Conservation (phyloP, 768 basidiomycete genomes). For the Calocybe cyanea region DNA sequence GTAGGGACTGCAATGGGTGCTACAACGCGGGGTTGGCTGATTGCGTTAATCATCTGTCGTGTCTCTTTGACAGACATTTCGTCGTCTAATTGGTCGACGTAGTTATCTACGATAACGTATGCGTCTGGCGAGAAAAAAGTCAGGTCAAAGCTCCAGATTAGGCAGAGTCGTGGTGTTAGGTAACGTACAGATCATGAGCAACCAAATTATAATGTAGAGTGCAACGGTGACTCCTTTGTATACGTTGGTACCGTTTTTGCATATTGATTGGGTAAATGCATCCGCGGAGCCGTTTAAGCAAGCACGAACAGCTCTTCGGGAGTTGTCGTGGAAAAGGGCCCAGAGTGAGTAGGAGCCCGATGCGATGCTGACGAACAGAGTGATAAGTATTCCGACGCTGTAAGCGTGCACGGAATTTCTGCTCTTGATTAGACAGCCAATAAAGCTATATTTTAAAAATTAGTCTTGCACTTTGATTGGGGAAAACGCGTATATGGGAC, state of each 20-base stretch:
- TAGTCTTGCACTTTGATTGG: no score
- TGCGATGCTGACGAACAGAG: conserved; percentile 42
- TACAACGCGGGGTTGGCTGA: conserved; percentile 16
- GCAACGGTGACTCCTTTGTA: conserved; percentile 40
- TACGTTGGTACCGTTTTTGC: conserved; percentile 37
- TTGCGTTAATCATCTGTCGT: conserved; percentile 19
- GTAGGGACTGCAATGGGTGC: conserved; percentile 22
- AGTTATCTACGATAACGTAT: conserved; percentile 48
- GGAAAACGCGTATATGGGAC: conserved; percentile 8
- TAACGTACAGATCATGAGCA: conserved; percentile 51
- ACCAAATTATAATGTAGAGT: conserved; percentile 47
- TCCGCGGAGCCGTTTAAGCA: conserved; percentile 33
- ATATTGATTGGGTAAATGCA: conserved; percentile 30
- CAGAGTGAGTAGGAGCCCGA: conserved; percentile 46
- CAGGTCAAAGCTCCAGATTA: neutral
- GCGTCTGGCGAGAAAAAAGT: conserved; percentile 31
- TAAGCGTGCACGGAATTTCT: conserved; percentile 41
- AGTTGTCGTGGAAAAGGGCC: conserved; percentile 42
- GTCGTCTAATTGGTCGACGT: conserved; percentile 50
- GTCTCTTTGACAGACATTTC: conserved; percentile 34
- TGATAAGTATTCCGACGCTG: conserved; percentile 36
- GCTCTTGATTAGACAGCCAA: conserved; percentile 41
- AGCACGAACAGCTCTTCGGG: conserved; percentile 28
- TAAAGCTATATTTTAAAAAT: conserved; percentile 24
- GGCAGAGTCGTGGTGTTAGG: neutral